Conservation (phyloP, 305 asterid species). For the Lippia alba region DNA sequence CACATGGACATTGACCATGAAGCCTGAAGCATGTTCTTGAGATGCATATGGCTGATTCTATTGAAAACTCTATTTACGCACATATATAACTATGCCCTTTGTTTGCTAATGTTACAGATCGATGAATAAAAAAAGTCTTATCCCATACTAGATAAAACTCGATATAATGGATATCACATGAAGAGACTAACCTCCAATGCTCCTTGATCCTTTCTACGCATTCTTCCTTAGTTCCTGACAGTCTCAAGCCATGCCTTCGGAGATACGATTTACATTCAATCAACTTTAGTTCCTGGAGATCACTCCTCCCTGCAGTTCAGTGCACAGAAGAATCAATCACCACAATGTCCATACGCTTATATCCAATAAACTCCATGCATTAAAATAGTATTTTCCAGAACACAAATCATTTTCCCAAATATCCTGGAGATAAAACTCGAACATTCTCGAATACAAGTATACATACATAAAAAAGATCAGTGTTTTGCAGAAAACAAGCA, state of each 20-base stretch:
- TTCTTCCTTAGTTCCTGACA: conserved; percentile 67
- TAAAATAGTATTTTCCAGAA: not conserved
- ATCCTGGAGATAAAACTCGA: not conserved
- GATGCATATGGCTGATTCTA: not conserved
- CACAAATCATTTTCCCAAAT: not conserved
- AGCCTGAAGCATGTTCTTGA: not conserved
- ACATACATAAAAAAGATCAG: no score
- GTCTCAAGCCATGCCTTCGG: conserved; percentile 62
- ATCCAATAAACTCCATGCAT: not conserved
- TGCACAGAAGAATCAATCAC: conserved; percentile 2
- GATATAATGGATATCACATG: not conserved
- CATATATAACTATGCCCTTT: not conserved
- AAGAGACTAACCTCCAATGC: conserved; percentile 59
- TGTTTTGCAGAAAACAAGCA: not conserved
- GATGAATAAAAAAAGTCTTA: not conserved
- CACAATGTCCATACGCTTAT: not conserved
- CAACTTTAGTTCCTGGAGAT: conserved; percentile 49
- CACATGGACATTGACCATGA: not conserved
- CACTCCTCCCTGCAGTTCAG: conserved; percentile 42
- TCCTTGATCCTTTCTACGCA: conserved; percentile 66
- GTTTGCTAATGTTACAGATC: not conserved
- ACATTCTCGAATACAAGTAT: no score
- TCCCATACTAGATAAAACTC: not conserved
- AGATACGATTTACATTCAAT: conserved; percentile 64
- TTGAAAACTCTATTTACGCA: not conserved